Evolutionary conservation across 1,284 basidiomycete species (phyloP).

Genomic region (Cystobasidium slooffiae): DNA sequence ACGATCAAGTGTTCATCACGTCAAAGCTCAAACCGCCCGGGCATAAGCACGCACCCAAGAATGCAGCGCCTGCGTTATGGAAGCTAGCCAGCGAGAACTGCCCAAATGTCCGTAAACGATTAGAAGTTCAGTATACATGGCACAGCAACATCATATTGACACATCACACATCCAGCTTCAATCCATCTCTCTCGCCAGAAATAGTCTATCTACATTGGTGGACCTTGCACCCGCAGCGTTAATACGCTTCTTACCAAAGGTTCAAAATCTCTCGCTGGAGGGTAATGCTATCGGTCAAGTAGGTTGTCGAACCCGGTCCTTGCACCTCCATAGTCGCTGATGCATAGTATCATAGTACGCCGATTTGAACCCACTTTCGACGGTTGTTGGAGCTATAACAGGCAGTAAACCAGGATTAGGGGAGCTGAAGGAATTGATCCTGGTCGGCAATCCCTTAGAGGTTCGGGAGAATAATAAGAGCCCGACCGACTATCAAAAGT

Average conservation of each 20-base stretch:
- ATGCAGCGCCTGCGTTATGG: conserved; percentile 78
- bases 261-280: conserved; percentile 81
- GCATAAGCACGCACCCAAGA: conserved; percentile 64
- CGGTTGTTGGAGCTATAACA: conserved; percentile 34
- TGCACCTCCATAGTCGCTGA: conserved; percentile 55
- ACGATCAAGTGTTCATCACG: conserved; percentile 72
- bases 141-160: not conserved
- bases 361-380: conserved; percentile 40
- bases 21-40: conserved; percentile 71
- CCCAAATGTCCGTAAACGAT: conserved; percentile 65
- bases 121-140: not conserved
- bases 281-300: conserved; percentile 70
- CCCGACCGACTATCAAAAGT: conserved; percentile 70
- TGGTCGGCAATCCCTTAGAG: conserved; percentile 78
- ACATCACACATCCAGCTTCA: conserved; percentile 62
- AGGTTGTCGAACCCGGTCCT: conserved; percentile 62
- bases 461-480: conserved; percentile 67
- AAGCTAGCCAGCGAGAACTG: conserved; percentile 78
- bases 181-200: conserved; percentile 74
- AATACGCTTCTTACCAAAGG: conserved; percentile 68
- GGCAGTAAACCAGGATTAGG: conserved; percentile 57
- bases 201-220: conserved; percentile 62
- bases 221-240: conserved; percentile 63
- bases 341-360: conserved; percentile 14
- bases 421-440: conserved; percentile 73